Percentiles rank a stretch among this genome's conserved stretches.
Conservation (phyloP, 106 monocot species). For the Apostasia shenzhenica region DNA sequence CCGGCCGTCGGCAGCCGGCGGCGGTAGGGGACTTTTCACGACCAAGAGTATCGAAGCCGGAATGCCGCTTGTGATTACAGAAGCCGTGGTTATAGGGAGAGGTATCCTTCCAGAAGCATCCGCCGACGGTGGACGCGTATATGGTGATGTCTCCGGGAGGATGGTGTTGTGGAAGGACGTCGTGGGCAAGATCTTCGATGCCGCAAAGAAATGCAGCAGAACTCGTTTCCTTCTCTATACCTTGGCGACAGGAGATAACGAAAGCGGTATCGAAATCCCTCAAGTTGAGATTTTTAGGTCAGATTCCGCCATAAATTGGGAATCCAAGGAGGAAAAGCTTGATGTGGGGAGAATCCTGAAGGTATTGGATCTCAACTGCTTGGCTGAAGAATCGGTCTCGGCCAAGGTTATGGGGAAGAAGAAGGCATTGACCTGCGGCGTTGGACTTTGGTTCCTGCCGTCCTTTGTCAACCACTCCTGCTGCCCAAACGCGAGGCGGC, state of each 20-base stretch:
- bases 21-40: slow-evolving; percentile 70
- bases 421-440: slow-evolving; percentile 21
- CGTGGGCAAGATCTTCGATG: slow-evolving; percentile 53
- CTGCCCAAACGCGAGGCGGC: slow-evolving; percentile 57
- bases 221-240: slow-evolving; percentile 43
- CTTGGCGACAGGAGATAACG: slow-evolving; percentile 44
- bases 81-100: slow-evolving; percentile 60
- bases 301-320: slow-evolving; percentile 6
- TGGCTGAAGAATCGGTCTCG: slow-evolving; percentile 47
- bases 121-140: slow-evolving; percentile 2
- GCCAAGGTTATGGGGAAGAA: slow-evolving; percentile 38
- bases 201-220: slow-evolving; percentile 29
- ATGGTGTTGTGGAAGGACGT: slow-evolving; percentile 94
- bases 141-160: slow-evolving; percentile 6
- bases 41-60: slow-evolving; percentile 62
- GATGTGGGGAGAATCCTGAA: slow-evolving; percentile 57
- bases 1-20: slow-evolving; percentile 21
- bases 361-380: slow-evolving; percentile 77
- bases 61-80: slow-evolving; percentile 52
- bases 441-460: slow-evolving; percentile 78
- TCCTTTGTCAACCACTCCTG: slow-evolving; percentile 90
- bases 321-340: neutral
- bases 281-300: slow-evolving; percentile 51
- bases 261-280: slow-evolving; percentile 28
- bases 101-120: slow-evolving; percentile 45